Evolutionary conservation across 139 green algal genomes (phyloP).

Genomic region (Volvox africanus): DNA sequence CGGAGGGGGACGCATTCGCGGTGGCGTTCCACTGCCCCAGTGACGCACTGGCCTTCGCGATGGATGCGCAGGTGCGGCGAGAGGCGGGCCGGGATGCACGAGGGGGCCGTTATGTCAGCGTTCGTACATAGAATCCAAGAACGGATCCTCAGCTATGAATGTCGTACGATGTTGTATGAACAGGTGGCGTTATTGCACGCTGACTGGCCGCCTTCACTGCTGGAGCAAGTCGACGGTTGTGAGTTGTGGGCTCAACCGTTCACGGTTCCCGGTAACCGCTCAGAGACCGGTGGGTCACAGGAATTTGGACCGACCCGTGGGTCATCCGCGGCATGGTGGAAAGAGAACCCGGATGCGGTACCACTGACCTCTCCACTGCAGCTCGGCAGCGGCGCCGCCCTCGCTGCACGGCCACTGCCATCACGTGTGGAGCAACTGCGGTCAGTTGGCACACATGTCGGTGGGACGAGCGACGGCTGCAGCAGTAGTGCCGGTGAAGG

Average conservation of each 20-base stretch:
- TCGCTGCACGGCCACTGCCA: background rate
- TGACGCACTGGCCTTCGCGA: slow-evolving; percentile 54
- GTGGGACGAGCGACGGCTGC: background rate
- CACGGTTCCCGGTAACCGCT: no score
- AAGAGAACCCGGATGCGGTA: no score
- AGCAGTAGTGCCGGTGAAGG: background rate
- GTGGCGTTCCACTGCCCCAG: slow-evolving; percentile 61
- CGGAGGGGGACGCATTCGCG: slow-evolving; percentile 60
- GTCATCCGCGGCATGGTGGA: no score
- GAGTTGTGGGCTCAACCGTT: slow-evolving; percentile 25
- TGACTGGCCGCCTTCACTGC: slow-evolving; percentile 38
- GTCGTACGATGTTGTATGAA: no score
- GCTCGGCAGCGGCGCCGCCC: background rate
- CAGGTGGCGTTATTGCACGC: slow-evolving; percentile 19
- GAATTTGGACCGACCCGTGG: no score
- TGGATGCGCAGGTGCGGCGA: slow-evolving; percentile 29
- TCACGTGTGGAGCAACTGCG: no score
- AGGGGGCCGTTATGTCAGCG: no score
- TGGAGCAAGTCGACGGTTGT: slow-evolving; percentile 29
- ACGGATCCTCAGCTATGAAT: no score
- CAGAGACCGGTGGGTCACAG: no score
- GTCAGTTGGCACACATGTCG: no score
- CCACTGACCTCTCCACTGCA: background rate
- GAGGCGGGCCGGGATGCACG: background rate
- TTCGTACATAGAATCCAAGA: no score